A percentile compares a stretch with the other conserved stretches of the same genome.
Conservation (phyloP, 108 stramenopile genomes). For the Schizochytrium sp. region DNA sequence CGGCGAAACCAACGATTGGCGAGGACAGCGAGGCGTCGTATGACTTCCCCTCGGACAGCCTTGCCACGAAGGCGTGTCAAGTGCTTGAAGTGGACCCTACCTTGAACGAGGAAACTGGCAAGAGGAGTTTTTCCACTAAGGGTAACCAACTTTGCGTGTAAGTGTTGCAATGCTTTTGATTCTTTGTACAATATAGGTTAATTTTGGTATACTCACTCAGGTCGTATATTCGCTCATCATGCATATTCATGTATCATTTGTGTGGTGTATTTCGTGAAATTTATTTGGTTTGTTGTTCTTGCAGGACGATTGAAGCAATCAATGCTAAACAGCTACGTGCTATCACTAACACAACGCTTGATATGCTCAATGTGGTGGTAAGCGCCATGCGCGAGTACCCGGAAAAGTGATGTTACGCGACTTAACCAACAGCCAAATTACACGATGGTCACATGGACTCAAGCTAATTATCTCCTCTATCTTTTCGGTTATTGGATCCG, state of each 20-base stretch:
- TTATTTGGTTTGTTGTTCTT: no score
- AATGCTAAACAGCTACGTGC: neutral
- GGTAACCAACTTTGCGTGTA: conserved; percentile 25
- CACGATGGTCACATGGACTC: no score
- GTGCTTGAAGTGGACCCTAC: conserved; percentile 22
- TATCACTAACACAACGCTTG: conserved; percentile 9
- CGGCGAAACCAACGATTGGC: neutral
- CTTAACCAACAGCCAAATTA: no score
- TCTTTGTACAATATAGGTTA: neutral
- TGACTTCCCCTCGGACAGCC: neutral
- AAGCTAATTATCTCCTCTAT: no score
- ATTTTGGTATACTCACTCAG: neutral
- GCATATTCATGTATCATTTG: no score
- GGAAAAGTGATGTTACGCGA: neutral
- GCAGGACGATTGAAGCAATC: neutral
- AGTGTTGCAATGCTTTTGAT: neutral
- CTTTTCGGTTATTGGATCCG: no score
- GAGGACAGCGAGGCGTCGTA: neutral
- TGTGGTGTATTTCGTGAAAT: no score
- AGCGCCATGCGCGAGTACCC: conserved; percentile 28
- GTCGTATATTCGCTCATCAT: neutral
- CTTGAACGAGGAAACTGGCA: neutral
- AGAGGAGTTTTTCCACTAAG: neutral
- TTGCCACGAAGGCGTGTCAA: neutral
- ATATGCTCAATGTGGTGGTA: conserved; percentile 16